Base-by-base conservation (phyloP, 306 rosid genomes). In the Erythrophleum fordii region DNA sequence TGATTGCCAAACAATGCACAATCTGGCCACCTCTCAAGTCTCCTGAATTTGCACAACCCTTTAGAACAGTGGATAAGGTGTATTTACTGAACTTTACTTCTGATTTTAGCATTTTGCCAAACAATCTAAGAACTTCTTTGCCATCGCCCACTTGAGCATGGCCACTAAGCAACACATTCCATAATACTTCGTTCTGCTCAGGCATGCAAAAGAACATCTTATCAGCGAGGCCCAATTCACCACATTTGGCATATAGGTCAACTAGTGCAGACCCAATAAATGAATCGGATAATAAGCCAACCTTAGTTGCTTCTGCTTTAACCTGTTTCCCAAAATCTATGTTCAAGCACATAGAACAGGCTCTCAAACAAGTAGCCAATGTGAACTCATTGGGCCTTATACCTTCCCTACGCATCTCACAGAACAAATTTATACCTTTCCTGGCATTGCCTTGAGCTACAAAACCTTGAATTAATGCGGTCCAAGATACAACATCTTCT, bases 401-500 rank as follows among this genome's bases (percentile, higher is more conserved):
- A 41, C 87, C 84, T 70, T 37, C 48, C 69, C 42, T 80, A n/a
- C 31, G 48, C 87, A 84, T 79, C 83, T 75, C 84, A 45, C 79
- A 42, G 81, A 84, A 84, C 79, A 84, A 84, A 62, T 26, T 6
- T 23, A 84, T 59, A 53, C 79, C 84, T 23, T 53, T 79, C 60
- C 18, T 20, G 14, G 66, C 82, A 71, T 75, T 46, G 37, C 84
- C 87, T 69, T 52, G 82, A 42, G 67, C 82, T 11, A 84, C 82
- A 44, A 77, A 56, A 23, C 85, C 85, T 39, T 84, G 82, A 46
- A 84, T 80, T 37, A 84, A 29, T 2, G 87, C 76, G 16, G 86
- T 82, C 83, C 86, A 82, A 6, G 88, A 82, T 39, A 85, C 84
- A 44, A 78, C 81, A 82, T 85, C 86, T 76, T 65, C 75, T 45